Conservation (phyloP, 108 stramenopile species). For the Cyclostephanos tholiformis region DNA sequence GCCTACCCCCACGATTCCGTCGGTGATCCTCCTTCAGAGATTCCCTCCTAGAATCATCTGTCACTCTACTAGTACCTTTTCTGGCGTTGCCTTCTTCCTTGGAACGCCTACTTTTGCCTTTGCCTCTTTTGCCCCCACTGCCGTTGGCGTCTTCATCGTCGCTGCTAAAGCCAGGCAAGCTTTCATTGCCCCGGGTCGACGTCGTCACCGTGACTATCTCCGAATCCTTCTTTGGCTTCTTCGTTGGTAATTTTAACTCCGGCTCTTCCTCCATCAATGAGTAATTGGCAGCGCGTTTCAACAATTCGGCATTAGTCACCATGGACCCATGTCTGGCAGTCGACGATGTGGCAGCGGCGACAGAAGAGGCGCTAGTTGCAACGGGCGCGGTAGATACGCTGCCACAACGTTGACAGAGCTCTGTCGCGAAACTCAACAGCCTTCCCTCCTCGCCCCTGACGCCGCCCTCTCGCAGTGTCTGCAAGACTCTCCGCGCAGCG, state of each 20-base stretch:
- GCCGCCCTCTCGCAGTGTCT: slow-evolving; percentile 62
- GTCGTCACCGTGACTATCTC: neutral
- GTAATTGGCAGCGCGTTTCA: slow-evolving; percentile 39
- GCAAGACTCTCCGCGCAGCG: slow-evolving; percentile 33
- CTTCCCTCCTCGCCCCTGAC: slow-evolving; percentile 30
- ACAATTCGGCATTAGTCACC: slow-evolving; percentile 42
- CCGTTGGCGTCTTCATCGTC: slow-evolving; percentile 34
- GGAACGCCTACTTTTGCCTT: slow-evolving; percentile 2
- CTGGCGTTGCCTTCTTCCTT: slow-evolving; percentile 14
- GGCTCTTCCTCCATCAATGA: slow-evolving; percentile 47
- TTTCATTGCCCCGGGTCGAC: slow-evolving; percentile 5
- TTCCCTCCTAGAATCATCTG: slow-evolving; percentile 1
- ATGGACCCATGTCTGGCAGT: neutral
- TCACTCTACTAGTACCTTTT: slow-evolving; percentile 10
- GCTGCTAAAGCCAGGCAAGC: slow-evolving; percentile 29
- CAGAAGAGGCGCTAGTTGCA: neutral
- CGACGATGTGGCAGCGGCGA: neutral
- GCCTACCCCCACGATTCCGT: slow-evolving; percentile 11
- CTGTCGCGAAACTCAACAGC: slow-evolving; percentile 48
- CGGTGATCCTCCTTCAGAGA: slow-evolving; percentile 8
- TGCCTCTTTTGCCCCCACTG: slow-evolving; percentile 17
- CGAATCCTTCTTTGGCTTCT: neutral
- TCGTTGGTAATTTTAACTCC: slow-evolving; percentile 2
- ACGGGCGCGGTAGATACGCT: neutral
- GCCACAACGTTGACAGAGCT: slow-evolving; percentile 45